Evolutionary conservation across 2,329 filamentous ascomycete genomes (phyloP).

Genomic region (Hypoxylon sp.): DNA sequence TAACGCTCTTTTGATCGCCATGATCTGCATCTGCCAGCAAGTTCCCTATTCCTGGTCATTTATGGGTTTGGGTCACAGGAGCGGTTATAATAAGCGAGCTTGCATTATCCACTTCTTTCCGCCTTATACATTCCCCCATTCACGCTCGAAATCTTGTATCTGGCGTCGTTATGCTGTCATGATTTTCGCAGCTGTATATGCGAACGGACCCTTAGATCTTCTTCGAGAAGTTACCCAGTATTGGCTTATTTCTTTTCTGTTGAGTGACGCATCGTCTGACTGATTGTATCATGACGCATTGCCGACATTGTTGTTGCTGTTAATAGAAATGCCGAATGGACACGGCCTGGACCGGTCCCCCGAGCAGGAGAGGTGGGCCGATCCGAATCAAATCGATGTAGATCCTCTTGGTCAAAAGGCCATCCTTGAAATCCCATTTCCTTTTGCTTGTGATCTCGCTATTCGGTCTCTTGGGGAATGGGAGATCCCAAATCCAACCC

Average conservation of each 20-base stretch:
- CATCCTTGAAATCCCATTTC: conserved; percentile 5
- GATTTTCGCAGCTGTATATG: neutral
- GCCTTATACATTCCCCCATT: neutral
- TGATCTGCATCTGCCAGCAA: conserved; percentile 4
- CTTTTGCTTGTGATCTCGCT: conserved; percentile 5
- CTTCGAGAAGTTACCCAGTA: neutral
- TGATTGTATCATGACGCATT: conserved; percentile 1
- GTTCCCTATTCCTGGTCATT: neutral
- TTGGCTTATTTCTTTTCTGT: neutral
- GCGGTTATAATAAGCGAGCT: neutral
- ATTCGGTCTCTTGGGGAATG: conserved; percentile 9
- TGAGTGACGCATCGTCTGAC: neutral
- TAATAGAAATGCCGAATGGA: conserved; percentile 11
- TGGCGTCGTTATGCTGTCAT: neutral
- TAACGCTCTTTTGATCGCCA: neutral
- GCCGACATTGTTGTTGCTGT: conserved; percentile 2
- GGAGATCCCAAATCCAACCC: conserved; percentile 5
- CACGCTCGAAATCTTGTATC: neutral
- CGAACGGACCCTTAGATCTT: neutral
- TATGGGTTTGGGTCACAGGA: neutral
- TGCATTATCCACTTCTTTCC: neutral
- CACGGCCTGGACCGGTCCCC: conserved; percentile 1
- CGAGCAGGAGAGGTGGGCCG: neutral
- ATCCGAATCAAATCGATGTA: conserved; percentile 5
- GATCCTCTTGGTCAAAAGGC: neutral